phyloP scores from a whole-genome alignment of 1,284 basidiomycete genomes.

The Pseudozyma sp. region DNA sequence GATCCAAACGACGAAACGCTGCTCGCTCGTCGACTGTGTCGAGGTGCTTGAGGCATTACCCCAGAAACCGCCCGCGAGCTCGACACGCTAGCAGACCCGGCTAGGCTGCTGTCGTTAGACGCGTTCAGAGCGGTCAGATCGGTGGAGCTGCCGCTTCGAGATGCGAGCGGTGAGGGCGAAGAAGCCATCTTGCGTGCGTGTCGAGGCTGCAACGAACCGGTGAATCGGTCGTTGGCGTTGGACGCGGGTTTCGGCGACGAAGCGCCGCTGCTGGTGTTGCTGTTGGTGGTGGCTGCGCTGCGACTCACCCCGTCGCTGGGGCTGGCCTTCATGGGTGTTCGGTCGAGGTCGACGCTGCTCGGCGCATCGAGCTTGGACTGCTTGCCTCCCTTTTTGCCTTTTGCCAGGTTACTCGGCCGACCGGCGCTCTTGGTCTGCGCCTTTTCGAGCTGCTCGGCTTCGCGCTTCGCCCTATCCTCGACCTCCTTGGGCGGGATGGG shows the following conservation, averaged over 20 bases:
- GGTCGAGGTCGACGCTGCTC: constrained; percentile 14
- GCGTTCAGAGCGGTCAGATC: constrained; percentile 26
- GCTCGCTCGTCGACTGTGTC: constrained; percentile 44
- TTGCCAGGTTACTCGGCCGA: constrained; percentile 12
- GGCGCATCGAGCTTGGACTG: constrained; percentile 11
- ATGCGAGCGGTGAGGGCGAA: constrained; percentile 41
- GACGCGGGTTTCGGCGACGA: constrained; percentile 14
- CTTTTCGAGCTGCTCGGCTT: constrained; percentile 39
- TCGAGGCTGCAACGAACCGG: constrained; percentile 15
- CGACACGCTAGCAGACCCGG: constrained; percentile 2
- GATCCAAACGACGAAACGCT: constrained; percentile 53
- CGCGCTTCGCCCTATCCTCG: constrained; percentile 30
- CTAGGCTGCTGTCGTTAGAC: constrained; percentile 3
- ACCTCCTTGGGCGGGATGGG: constrained; percentile 53
- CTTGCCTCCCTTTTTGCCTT: constrained; percentile 23
- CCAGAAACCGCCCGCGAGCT: constrained; percentile 27
- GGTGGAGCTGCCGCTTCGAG: constrained; percentile 33
- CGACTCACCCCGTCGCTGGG: constrained; percentile 17
- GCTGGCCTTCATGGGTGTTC: constrained; percentile 38
- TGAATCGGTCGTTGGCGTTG: constrained; percentile 7
- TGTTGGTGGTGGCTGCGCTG: constrained; percentile 11
- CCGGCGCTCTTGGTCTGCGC: constrained; percentile 9
- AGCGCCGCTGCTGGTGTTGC: constrained; percentile 19
- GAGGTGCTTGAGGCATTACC: constrained; percentile 20
- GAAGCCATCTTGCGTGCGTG: constrained; percentile 17